Evolutionary conservation across 331 rosid species (phyloP), one percentile per base, ranked within the genome.

Genomic region (Malus hybrid): DNA sequence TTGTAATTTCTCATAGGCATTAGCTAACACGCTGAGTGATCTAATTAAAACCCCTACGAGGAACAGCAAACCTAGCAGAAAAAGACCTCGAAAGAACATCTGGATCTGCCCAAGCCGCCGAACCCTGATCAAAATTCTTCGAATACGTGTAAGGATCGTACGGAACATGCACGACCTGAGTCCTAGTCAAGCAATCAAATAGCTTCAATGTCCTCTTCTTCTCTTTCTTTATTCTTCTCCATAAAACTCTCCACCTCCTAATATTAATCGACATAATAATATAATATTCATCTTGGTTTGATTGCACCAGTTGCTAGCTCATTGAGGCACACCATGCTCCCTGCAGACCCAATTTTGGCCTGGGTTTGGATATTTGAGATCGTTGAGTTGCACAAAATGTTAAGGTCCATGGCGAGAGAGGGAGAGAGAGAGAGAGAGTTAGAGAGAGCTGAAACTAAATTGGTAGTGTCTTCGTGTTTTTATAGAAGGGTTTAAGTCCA

Each of bases 11-110:
- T n/a, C 36, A 24, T 39, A 3, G 44, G 12, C 44, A 39, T 62
- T 1, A 32, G 7, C 69, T 79, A 68, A 77, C n/a, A 20, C 6
- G 6, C 31, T n/a, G 16, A 9, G 65, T 2, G 1, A 10, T 5
- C 52, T 33, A 10, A 66, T 70, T 76, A 24, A 85, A 85, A 80
- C 76, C 66, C 77, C 62, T 80, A 16, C 84, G 69, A 11, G 97
- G 90, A 77, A 85, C 89, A 72, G 97, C 94, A 44, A 88, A 93
- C 74, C 94, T 67, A 71, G 93, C 97, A 0, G 97, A 90, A 87
- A 93, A 93, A n/a, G 96, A 90, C 0, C 94, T 81, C 15, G 83
- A 86, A 34, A 80, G 56, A 19, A 70, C 79, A 50, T 90, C 94
- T 1, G 90, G 82, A n/a, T 93, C 93, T 0, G 62, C 75, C 44